Conservation (phyloP, 768 basidiomycete genomes). For the Tephrocybe sp. region DNA sequence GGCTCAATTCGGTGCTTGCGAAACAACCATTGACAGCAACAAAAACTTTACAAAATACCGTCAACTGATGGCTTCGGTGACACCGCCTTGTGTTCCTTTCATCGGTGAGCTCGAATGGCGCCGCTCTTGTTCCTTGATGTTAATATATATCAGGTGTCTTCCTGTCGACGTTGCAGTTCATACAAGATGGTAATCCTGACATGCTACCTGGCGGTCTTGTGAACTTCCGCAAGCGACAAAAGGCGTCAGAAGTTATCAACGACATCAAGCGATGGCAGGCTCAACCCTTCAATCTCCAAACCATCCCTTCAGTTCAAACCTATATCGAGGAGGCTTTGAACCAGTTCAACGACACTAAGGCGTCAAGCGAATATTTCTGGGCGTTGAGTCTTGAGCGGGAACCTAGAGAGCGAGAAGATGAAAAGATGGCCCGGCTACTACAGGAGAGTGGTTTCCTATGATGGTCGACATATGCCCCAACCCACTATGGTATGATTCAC, state of each 20-base stretch:
- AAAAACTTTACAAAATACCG: conserved; percentile 95
- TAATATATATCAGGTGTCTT: conserved; percentile 71
- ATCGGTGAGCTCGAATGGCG: conserved; percentile 59
- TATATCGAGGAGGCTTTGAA: conserved; percentile 82
- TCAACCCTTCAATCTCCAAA: conserved; percentile 81
- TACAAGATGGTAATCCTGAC: conserved; percentile 95
- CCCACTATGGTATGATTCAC: conserved; percentile 1
- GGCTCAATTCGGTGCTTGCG: conserved; percentile 74
- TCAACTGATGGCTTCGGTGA: conserved; percentile 75
- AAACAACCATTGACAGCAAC: conserved; percentile 88
- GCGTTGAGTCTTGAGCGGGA: conserved; percentile 83
- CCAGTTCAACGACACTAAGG: conserved; percentile 65
- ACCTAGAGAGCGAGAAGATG: conserved; percentile 93
- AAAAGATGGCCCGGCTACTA: conserved; percentile 89
- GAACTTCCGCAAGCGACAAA: conserved; percentile 95
- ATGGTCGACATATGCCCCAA: conserved; percentile 10
- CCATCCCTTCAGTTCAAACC: conserved; percentile 62
- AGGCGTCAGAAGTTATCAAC: conserved; percentile 93
- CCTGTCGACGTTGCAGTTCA: conserved; percentile 95
- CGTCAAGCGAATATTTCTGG: conserved; percentile 81
- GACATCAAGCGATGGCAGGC: conserved; percentile 98
- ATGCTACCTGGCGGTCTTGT: conserved; percentile 75
- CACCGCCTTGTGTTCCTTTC: conserved; percentile 95
- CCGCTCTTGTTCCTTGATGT: conserved; percentile 2
- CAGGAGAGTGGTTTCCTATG: conserved; percentile 89